phyloP scores from a whole-genome alignment of 352 stramenopile genomes.

The Phytophthora boehmeriae region DNA sequence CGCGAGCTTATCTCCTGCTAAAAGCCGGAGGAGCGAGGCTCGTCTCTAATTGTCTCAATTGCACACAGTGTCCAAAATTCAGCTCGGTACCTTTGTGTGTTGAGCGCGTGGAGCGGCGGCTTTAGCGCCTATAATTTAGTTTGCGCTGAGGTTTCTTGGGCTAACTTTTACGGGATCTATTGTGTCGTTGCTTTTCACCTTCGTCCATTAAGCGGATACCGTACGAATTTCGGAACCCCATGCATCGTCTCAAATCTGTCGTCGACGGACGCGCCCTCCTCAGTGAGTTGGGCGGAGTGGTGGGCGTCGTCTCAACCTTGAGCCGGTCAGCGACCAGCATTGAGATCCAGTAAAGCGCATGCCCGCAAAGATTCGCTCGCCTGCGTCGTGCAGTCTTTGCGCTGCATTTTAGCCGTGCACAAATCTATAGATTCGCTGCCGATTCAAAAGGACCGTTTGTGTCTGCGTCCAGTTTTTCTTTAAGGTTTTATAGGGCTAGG shows the following conservation, averaged over 20 bases:
- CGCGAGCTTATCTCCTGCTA: background rate
- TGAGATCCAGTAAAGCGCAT: background rate
- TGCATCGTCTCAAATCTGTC: conserved; percentile 4
- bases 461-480: background rate
- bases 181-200: too few relatives aligned
- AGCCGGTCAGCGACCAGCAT: conserved; percentile 12
- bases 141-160: background rate
- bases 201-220: background rate
- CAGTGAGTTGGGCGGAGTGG: conserved; percentile 24
- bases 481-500: background rate
- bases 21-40: conserved; percentile 17
- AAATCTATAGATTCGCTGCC: conserved; percentile 31
- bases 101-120: too few relatives aligned
- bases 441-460: background rate
- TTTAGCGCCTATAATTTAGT: background rate
- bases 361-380: conserved; percentile 15
- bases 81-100: too few relatives aligned
- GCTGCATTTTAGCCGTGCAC: background rate
- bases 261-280: conserved; percentile 16
- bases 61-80: background rate
- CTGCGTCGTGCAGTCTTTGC: background rate
- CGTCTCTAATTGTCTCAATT: background rate
- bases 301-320: conserved; percentile 21
- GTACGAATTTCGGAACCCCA: conserved; percentile 12
- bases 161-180: background rate